A percentile compares a stretch with the other conserved stretches of the same genome.
Evolutionary conservation across 441 rosid species (phyloP).

Genomic region (Erysimum pusillum): DNA sequence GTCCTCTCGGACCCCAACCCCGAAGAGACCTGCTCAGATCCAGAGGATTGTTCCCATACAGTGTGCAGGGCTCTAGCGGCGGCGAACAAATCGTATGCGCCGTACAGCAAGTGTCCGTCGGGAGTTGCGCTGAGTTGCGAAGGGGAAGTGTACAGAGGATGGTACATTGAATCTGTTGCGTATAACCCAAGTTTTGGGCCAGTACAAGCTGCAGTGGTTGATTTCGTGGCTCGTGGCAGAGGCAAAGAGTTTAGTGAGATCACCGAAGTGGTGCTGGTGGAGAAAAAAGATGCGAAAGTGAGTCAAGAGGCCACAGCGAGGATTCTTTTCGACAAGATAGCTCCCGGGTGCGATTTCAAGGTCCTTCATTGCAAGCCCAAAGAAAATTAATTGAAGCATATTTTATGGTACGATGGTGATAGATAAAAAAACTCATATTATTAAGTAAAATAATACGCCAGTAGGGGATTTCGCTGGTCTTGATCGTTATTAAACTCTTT

Average conservation of each 20-base stretch:
- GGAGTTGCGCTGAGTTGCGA: constrained; percentile 67
- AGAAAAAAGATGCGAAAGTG: constrained; percentile 29
- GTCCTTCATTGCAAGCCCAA: constrained; percentile 9
- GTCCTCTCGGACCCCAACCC: neutral
- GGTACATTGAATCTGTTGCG: constrained; percentile 77
- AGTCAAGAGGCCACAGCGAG: constrained; percentile 11
- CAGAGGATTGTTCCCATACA: no score
- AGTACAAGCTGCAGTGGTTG: constrained; percentile 81
- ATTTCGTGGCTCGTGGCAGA: constrained; percentile 54
- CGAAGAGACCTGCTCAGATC: neutral
- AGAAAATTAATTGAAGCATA: no score
- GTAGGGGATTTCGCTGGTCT: neutral
- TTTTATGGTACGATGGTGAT: no score
- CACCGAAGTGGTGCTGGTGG: constrained; percentile 63
- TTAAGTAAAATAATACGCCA: neutral
- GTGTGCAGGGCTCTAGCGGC: constrained; percentile 39
- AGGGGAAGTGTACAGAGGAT: constrained; percentile 68
- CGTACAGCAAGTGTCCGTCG: constrained; percentile 76
- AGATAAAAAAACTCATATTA: no score
- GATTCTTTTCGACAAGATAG: neutral
- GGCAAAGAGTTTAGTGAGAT: constrained; percentile 69
- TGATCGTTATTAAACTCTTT: neutral
- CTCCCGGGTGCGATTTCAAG: constrained; percentile 17
- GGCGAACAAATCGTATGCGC: constrained; percentile 76
- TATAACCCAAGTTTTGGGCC: constrained; percentile 81